A percentile compares a stretch with the other conserved stretches of the same genome.
Conservation (phyloP, 2,329 filamentous ascomycete species). For the Fusarium sp. region DNA sequence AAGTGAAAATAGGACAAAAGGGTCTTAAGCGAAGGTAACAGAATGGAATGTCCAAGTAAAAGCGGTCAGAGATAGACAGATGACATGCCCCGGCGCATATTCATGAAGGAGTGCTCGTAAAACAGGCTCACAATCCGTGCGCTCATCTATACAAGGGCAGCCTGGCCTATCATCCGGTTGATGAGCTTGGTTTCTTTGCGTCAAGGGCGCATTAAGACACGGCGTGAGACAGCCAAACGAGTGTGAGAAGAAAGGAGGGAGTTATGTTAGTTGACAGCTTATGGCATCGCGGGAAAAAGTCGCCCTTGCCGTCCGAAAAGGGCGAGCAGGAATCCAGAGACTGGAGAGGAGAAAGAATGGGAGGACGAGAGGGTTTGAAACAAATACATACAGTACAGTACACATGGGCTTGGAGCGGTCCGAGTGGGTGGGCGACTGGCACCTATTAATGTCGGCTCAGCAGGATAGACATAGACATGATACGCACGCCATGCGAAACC, state of each 20-base stretch:
- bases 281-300: constrained; percentile 41
- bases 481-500: constrained; percentile 37
- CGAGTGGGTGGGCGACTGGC: constrained; percentile 38
- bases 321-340: constrained; percentile 31
- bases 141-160: constrained; percentile 40
- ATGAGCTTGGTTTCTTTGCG: constrained; percentile 19
- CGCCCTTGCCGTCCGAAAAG: constrained; percentile 40
- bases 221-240: constrained; percentile 33
- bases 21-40: constrained; percentile 16
- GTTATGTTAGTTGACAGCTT: constrained; percentile 17
- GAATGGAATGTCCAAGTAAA: constrained; percentile 26
- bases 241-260: constrained; percentile 32
- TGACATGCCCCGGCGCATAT: constrained; percentile 36
- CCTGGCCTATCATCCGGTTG: constrained; percentile 39
- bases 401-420: constrained; percentile 29
- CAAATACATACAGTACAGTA: constrained; percentile 25
- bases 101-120: constrained; percentile 33
- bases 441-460: constrained; percentile 45
- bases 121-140: constrained; percentile 37
- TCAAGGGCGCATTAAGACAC: constrained; percentile 23
- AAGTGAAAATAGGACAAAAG: constrained; percentile 8
- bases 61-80: constrained; percentile 23
- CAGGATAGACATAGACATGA: constrained; percentile 40
- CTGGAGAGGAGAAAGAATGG: neutral
- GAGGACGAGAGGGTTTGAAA: constrained; percentile 41